These are phyloP conservation scores for Linnemannia schmuckeri DNA, from an alignment of 192 early-diverging fungal species.

Conservation along the genomic window DNA sequence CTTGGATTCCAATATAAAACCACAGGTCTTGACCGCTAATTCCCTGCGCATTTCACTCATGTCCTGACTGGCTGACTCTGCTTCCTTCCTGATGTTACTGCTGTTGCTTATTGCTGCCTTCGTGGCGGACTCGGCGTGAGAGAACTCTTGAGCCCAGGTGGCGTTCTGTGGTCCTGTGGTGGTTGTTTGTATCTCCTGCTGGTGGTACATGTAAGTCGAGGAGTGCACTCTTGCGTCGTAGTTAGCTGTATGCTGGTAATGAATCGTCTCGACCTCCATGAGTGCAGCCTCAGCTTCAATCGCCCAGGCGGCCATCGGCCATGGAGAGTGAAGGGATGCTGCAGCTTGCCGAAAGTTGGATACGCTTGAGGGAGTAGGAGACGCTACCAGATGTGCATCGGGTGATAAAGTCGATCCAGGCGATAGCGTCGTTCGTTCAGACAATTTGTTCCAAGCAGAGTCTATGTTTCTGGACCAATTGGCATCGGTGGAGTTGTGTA, in stretches of 20 bases:
- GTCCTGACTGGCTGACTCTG: not conserved
- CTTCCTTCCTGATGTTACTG: not conserved
- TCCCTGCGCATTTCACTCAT: not conserved
- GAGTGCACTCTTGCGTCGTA: not conserved
- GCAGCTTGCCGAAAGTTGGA: constrained; percentile 29
- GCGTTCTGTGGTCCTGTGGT: not conserved
- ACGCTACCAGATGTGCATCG: not conserved
- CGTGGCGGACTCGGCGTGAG: not conserved
- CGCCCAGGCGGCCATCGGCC: constrained; percentile 40
- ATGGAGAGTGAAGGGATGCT: constrained; percentile 19
- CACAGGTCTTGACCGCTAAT: constrained; percentile 35
- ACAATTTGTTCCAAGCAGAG: not conserved
- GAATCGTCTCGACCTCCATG: constrained; percentile 27
- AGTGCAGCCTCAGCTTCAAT: constrained; percentile 36
- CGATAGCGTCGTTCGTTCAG: not conserved
- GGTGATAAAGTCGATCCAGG: not conserved
- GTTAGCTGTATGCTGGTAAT: constrained; percentile 3
- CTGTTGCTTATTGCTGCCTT: not conserved
- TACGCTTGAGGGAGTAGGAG: not conserved
- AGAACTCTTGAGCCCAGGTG: constrained; percentile 1
- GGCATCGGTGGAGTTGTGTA: not conserved
- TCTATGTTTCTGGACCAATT: not conserved
- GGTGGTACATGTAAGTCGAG: not conserved
- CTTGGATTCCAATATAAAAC: constrained; percentile 32
- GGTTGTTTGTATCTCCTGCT: not conserved